Base-by-base conservation (phyloP, 176 grass and related monocot species). In the Calamus simplicifolius region DNA sequence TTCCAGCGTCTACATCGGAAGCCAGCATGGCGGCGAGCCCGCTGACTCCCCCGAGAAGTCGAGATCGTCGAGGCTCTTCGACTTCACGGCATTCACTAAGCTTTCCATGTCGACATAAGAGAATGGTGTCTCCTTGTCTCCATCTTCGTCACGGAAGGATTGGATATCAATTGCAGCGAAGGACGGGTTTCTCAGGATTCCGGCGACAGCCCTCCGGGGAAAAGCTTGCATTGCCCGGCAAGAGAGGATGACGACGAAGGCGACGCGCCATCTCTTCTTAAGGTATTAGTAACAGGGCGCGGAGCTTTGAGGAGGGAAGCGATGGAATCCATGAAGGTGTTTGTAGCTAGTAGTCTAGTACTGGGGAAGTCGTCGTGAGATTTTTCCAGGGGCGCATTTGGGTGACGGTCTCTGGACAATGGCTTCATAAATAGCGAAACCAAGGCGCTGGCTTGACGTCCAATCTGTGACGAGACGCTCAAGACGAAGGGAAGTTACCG, bases 241-340 rank as follows among this genome's bases (percentile, higher is more conserved):
- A 18, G 51, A 68, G 28, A 10, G 52, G 29, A 68, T 68, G 28
- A 56, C 55, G 51, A n/a, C 18, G 29, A 35, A 68, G 65, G 65
- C 51, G 4, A 68, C 27, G 52, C 65, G 65, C 65, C 65, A 68
- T 25, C 65, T 17, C 52, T 15, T 54, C 28, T 15, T 17, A 3
- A 52, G 51, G 28, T 3, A 0, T n/a, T n/a, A 51, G 65, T 19
- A 3, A 6, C 3, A 17, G 49, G 52, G 10, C 28, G 65, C 10
- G 28, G 5, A 2, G 3, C n/a, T 4, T 23, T 31, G 18, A 68
- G 26, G 27, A 23, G 25, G 4, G 60, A 7, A 43, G 35, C 35
- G 12, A 43, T 43, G 35, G 35, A 13, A 12, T 43, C 35, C 35
- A 43, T 43, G 35, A 10, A 43, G 31, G 31, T 2, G 31, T 2